Conservation (phyloP, 208 protist species). For the Vickermania ingenoplastis region DNA sequence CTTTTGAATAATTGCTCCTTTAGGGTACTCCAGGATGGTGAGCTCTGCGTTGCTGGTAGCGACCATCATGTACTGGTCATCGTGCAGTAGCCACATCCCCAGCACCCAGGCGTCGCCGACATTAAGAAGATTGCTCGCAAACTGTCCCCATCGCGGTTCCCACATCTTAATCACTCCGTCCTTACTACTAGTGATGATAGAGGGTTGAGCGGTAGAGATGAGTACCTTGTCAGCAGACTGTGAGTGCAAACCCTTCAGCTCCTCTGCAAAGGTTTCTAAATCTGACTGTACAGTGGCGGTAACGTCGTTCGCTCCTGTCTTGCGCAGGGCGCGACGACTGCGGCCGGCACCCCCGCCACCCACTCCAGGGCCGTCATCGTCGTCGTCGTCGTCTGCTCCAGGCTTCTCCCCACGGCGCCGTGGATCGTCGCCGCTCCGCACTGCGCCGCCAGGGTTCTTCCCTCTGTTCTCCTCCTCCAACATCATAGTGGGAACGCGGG, state of each 20-base stretch:
- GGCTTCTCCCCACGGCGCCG: background rate
- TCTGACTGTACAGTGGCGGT: slow-evolving; percentile 20
- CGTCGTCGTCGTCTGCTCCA: slow-evolving; percentile 19
- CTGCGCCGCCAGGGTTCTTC: background rate
- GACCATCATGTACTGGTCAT: slow-evolving; percentile 67
- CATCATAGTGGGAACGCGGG: slow-evolving; percentile 30
- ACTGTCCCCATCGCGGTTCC: slow-evolving; percentile 41
- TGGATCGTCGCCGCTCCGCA: background rate
- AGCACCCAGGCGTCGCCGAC: slow-evolving; percentile 65
- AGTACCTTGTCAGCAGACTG: slow-evolving; percentile 57
- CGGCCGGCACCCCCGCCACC: slow-evolving; percentile 4
- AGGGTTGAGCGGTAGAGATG: slow-evolving; percentile 21
- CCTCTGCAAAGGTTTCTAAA: slow-evolving; percentile 18
- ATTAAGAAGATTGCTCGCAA: slow-evolving; percentile 57
- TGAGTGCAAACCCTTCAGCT: slow-evolving; percentile 41
- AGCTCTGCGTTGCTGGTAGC: slow-evolving; percentile 71
- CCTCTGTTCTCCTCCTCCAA: slow-evolving; percentile 25
- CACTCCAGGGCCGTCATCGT: slow-evolving; percentile 7
- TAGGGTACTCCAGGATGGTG: slow-evolving; percentile 67
- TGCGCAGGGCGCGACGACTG: slow-evolving; percentile 4
- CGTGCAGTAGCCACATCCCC: slow-evolving; percentile 51
- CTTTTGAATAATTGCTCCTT: slow-evolving; percentile 56
- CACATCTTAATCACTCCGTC: slow-evolving; percentile 77
- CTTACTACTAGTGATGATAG: slow-evolving; percentile 61
- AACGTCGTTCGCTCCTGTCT: slow-evolving; percentile 5